These are phyloP conservation scores for Linum trigynum DNA, from an alignment of 345 rosid genomes.

Conservation along the genomic window DNA sequence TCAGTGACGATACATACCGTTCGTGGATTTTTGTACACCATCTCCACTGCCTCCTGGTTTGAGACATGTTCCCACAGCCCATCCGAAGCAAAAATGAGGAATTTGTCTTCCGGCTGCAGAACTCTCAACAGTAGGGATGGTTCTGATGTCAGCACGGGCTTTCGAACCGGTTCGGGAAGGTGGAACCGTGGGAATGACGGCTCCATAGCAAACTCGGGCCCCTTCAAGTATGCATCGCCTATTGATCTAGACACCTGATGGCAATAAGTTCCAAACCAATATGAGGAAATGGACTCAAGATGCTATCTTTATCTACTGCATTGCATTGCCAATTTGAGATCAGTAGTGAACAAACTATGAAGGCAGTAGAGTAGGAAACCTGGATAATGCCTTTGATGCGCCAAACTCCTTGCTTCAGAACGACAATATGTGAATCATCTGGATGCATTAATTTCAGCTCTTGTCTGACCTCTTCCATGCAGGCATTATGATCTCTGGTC, in stretches of 20 bases:
- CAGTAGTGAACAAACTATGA: not conserved
- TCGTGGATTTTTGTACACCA: conserved; percentile 55
- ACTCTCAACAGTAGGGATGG: conserved; percentile 57
- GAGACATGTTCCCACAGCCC: conserved; percentile 86
- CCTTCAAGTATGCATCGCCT: conserved; percentile 94
- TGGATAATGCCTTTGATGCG: conserved; percentile 98
- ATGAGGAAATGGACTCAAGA: not conserved
- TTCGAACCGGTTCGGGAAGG: conserved; percentile 58
- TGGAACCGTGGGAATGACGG: conserved; percentile 80
- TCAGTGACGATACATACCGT: conserved; percentile 34
- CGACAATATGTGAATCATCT: conserved; percentile 71
- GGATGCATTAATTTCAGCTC: conserved; percentile 84
- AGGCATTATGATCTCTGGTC: conserved; percentile 80
- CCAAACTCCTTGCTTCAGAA: conserved; percentile 87
- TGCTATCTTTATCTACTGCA: not conserved
- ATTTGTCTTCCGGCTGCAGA: conserved; percentile 57
- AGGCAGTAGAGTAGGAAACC: conserved; percentile 33
- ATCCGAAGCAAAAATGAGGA: conserved; percentile 90
- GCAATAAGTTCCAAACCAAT: conserved; percentile 7
- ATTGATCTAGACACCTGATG: conserved; percentile 82
- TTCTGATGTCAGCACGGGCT: conserved; percentile 77
- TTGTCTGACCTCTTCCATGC: conserved; percentile 80
- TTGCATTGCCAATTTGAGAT: too few relatives aligned
- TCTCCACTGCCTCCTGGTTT: conserved; percentile 82
- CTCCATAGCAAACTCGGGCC: conserved; percentile 75